Base-by-base conservation (phyloP, 2,329 filamentous ascomycete genomes). In the Penicillium sp. region DNA sequence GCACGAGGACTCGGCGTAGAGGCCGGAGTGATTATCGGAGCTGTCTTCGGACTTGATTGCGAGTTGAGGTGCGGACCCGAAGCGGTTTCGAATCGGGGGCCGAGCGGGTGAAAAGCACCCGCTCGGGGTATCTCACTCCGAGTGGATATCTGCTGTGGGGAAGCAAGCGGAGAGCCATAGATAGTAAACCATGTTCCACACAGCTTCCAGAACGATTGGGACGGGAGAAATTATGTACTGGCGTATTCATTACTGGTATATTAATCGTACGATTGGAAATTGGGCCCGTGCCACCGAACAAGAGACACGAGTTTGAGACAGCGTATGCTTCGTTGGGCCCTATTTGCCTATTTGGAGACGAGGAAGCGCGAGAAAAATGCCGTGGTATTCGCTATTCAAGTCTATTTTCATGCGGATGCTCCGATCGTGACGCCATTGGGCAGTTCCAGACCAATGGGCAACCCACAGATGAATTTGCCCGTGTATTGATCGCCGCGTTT, bases 361-460 rank as follows among this genome's bases (percentile, higher is more conserved):
- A 22, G 20, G 20, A 22, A 22, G 20, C 20, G 20, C 4, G 9
- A 27, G 25, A 27, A 27, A 27, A 5, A 27, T 9, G 25, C 25
- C 2, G 25, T 9, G 25, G 25, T 27, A 27, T 27, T 27, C 7
- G 25, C 27, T 30, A 30, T 30, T 30, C 27, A 10, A 11, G 27
- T 30, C 10, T 13, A 30, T 13, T 30, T 30, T 44, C 30, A 54
- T 28, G 38, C 41, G 4, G 44, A 16, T 28, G 47, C 57, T 8
- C 65, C 64, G 24, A 69, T 55, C 1, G 46, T 56, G 10, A 64
- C 46, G 3, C 68, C 67, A 53, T 61, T 70, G 2, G 66, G 65
- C 9, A 70, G 44, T 50, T 77, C 66, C 53, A 81, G 52, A 0
- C 78, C 79, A 7, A 80, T 45, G 0, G 79, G 79, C 16, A 81